Conservation (phyloP, 2,329 filamentous ascomycete genomes). For the Madurella fahalii region DNA sequence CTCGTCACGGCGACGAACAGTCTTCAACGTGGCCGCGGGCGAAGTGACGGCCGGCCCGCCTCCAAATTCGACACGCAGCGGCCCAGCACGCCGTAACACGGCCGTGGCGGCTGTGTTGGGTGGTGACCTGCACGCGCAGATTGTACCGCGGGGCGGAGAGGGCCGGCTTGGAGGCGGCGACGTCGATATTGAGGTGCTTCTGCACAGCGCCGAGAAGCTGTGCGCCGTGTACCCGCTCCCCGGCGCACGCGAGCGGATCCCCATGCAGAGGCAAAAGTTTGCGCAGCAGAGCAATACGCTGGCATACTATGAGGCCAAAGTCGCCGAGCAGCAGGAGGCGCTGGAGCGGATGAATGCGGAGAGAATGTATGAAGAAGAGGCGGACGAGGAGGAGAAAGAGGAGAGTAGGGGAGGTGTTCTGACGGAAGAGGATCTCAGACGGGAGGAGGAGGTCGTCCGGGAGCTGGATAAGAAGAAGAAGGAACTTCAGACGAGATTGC, state of each 20-base stretch:
- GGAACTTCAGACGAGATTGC: constrained; percentile 50
- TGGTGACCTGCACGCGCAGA: constrained; percentile 77
- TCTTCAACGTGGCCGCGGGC: constrained; percentile 62
- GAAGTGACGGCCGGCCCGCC: constrained; percentile 57
- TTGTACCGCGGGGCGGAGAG: constrained; percentile 54
- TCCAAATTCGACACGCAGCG: constrained; percentile 41
- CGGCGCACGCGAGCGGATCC: constrained; percentile 73
- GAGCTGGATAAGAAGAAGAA: constrained; percentile 54
- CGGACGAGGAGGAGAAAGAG: constrained; percentile 42
- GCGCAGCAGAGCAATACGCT: constrained; percentile 68
- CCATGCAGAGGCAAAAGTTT: constrained; percentile 66
- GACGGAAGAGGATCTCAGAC: constrained; percentile 65
- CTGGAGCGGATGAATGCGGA: constrained; percentile 69
- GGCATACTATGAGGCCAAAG: constrained; percentile 73
- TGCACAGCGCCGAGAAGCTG: constrained; percentile 84
- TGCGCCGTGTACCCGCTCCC: constrained; percentile 81
- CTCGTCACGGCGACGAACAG: constrained; percentile 53
- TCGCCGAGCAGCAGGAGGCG: constrained; percentile 70
- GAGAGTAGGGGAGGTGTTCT: constrained; percentile 46
- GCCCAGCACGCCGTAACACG: constrained; percentile 61
- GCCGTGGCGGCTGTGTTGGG: constrained; percentile 88
- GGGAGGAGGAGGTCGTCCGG: constrained; percentile 63
- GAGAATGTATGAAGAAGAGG: constrained; percentile 49
- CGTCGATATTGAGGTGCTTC: constrained; percentile 78
- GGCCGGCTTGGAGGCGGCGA: constrained; percentile 58